Evolutionary conservation across 2,329 filamentous ascomycete species (phyloP).

Genomic region (Penicillium hordei): DNA sequence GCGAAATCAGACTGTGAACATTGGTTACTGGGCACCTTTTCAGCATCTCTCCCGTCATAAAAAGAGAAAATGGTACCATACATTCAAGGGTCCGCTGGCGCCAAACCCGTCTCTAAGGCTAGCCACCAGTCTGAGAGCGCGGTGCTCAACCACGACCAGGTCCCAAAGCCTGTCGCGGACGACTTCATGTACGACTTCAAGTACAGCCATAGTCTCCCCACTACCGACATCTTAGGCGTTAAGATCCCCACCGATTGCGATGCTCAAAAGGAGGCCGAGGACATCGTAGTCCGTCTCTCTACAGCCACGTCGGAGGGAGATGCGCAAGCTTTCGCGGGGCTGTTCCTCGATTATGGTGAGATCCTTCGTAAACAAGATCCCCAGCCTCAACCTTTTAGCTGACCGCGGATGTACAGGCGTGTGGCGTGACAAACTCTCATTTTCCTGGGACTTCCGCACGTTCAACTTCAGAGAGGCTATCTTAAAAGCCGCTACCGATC

Average conservation of each 20-base stretch:
- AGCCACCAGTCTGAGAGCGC: not conserved
- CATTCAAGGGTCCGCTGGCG: slow-evolving; percentile 4
- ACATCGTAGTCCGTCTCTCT: slow-evolving; percentile 15
- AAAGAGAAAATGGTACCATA: slow-evolving; percentile 13
- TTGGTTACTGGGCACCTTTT: slow-evolving; percentile 2
- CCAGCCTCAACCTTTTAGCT: not conserved
- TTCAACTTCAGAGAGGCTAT: slow-evolving; percentile 37
- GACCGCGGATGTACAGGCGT: slow-evolving; percentile 26
- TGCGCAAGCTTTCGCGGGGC: slow-evolving; percentile 25
- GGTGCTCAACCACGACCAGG: slow-evolving; percentile 10
- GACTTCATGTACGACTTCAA: slow-evolving; percentile 47
- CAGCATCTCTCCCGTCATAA: not conserved
- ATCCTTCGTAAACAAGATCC: not conserved
- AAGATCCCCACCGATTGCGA: slow-evolving; percentile 29
- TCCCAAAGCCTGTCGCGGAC: slow-evolving; percentile 35
- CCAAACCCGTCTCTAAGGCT: not conserved
- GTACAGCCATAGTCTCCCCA: slow-evolving; percentile 42
- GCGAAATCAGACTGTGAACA: slow-evolving; percentile 2
- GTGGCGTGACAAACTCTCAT: slow-evolving; percentile 40
- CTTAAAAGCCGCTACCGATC: slow-evolving; percentile 35
- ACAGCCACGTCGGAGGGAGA: slow-evolving; percentile 16
- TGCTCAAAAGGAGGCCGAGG: slow-evolving; percentile 13
- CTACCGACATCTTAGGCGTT: slow-evolving; percentile 29
- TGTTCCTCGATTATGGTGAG: slow-evolving; percentile 30
- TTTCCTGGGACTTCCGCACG: slow-evolving; percentile 40